These are phyloP conservation scores for Trichosporon sp. DNA, from an alignment of 1,284 basidiomycete genomes.

Conservation along the genomic window DNA sequence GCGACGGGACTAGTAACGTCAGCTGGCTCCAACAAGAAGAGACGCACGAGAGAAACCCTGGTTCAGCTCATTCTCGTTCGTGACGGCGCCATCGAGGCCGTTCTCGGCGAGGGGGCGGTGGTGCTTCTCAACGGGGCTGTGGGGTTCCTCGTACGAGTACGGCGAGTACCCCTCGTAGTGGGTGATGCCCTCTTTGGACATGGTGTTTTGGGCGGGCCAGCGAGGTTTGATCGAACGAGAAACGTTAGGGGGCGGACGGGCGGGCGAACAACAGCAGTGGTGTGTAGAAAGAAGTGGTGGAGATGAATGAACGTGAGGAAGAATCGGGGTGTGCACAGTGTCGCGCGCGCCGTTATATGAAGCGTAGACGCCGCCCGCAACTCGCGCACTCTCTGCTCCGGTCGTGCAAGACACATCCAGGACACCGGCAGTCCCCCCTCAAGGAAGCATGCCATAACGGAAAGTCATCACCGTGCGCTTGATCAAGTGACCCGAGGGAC, in stretches of 20 bases:
- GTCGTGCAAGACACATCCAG: not conserved
- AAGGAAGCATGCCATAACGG: conserved; percentile 6
- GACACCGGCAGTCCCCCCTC: not conserved
- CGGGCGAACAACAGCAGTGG: not conserved
- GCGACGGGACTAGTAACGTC: conserved; percentile 15
- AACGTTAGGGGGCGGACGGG: no score
- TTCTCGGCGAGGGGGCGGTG: not conserved
- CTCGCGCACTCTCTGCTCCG: no score
- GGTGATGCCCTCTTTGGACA: not conserved
- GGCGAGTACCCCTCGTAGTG: conserved; percentile 16
- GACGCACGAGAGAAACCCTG: conserved; percentile 23
- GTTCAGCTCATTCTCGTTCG: conserved; percentile 20
- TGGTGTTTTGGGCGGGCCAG: not conserved
- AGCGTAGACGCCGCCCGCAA: not conserved
- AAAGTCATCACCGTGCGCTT: conserved; percentile 8
- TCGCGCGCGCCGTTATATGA: not conserved
- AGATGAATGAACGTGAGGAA: not conserved
- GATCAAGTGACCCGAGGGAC: not conserved
- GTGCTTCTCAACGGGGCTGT: not conserved
- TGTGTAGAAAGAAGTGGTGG: not conserved
- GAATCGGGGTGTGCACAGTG: not conserved
- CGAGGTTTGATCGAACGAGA: no score
- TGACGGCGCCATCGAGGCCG: conserved; percentile 20
- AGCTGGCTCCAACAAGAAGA: not conserved
- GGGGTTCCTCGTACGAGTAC: not conserved